Percentiles rank a stretch among this genome's conserved stretches.
Conservation (phyloP, 768 basidiomycete species). For the Pleurotus giganteus region DNA sequence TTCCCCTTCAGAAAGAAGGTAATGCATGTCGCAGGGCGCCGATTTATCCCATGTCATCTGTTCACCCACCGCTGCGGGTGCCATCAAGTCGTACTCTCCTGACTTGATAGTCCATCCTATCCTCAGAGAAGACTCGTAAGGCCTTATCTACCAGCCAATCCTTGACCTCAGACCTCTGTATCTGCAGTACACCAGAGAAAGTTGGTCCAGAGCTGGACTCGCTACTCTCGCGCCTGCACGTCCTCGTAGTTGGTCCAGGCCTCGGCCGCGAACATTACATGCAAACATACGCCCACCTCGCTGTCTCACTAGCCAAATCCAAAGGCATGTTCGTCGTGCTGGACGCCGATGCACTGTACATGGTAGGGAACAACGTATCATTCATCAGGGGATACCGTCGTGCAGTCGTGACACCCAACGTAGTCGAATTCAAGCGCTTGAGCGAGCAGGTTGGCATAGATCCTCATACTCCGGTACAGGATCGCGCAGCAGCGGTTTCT, state of each 20-base stretch:
- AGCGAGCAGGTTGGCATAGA: constrained; percentile 71
- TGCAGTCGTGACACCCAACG: constrained; percentile 90
- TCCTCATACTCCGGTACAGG: constrained; percentile 43
- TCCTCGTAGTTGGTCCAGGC: constrained; percentile 91
- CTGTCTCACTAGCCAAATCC: constrained; percentile 68
- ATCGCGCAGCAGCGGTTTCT: constrained; percentile 73
- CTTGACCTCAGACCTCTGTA: not conserved
- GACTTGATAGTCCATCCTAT: constrained; percentile 98
- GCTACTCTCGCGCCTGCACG: constrained; percentile 84
- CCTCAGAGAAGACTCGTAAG: constrained; percentile 65
- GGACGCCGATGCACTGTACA: constrained; percentile 90
- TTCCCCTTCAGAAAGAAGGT: not conserved
- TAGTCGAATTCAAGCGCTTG: constrained; percentile 88
- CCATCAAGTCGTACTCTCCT: constrained; percentile 97
- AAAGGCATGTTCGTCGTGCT: constrained; percentile 87
- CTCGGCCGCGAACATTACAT: constrained; percentile 90
- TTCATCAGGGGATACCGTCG: constrained; percentile 83
- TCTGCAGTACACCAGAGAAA: constrained; percentile 41
- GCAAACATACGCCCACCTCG: constrained; percentile 77
- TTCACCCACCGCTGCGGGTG: constrained; percentile 84
- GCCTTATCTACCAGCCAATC: not conserved
- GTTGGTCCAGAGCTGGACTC: constrained; percentile 56
- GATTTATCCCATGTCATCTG: constrained; percentile 98
- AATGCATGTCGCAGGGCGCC: constrained; percentile 56
- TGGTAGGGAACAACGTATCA: constrained; percentile 72